A percentile compares a stretch with the other conserved stretches of the same genome.
Conservation (phyloP, 75 land plant species). For the Sequoiadendron giganteum region DNA sequence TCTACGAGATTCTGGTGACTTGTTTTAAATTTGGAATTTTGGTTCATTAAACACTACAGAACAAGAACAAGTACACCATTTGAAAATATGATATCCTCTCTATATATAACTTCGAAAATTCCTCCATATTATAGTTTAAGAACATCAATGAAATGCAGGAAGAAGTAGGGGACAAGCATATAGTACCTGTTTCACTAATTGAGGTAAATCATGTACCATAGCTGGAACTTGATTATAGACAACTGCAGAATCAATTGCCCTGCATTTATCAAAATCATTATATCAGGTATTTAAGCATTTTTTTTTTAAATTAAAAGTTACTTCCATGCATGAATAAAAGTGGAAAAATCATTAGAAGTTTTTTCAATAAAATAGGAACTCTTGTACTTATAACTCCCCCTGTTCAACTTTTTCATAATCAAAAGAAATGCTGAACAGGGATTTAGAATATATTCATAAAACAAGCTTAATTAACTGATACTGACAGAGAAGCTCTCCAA, state of each 20-base stretch:
- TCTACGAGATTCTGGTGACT: not conserved
- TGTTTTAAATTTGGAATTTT: not conserved
- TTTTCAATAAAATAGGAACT: not conserved
- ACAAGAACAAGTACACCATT: not conserved
- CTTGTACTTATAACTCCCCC: not conserved
- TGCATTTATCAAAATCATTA: not conserved
- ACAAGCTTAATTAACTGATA: not conserved
- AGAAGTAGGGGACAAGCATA: not conserved
- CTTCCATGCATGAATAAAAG: not conserved
- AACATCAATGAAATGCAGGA: not conserved
- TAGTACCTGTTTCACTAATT: constrained; percentile 4
- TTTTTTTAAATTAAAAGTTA: not conserved
- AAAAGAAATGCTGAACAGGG: not conserved
- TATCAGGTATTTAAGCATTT: not conserved
- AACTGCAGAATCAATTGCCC: constrained; percentile 13
- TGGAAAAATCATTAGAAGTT: not conserved
- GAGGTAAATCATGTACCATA: constrained; percentile 6
- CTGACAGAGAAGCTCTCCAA: not conserved
- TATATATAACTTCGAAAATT: not conserved
- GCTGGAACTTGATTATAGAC: constrained; percentile 7
- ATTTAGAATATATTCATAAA: not conserved
- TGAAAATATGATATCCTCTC: not conserved
- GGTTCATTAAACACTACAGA: not conserved
- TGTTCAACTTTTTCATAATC: not conserved
- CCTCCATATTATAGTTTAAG: not conserved